Evolutionary conservation across 2,329 filamentous ascomycete genomes (phyloP).

Genomic region (Ceratocystis variospora): DNA sequence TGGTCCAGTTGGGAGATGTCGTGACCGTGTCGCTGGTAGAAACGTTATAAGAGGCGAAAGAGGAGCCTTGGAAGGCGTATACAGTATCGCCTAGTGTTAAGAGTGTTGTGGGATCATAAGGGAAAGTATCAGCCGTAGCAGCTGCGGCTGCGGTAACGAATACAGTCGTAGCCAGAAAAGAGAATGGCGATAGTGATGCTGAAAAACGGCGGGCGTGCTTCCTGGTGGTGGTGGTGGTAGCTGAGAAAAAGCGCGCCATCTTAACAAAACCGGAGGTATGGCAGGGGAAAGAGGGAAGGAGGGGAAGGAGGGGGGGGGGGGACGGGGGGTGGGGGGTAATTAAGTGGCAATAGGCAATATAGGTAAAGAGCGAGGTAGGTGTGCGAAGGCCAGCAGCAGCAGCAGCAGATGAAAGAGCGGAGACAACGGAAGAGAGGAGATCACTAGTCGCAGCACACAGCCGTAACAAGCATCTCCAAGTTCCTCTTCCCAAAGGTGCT

Average conservation of each 20-base stretch:
- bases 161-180: neutral
- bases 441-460: slow-evolving; percentile 5
- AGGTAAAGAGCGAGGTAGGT: neutral
- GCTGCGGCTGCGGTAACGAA: slow-evolving; percentile 6
- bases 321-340: neutral
- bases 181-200: neutral
- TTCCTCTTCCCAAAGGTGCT: neutral
- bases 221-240: neutral
- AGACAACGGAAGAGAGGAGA: neutral
- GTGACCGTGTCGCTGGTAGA: slow-evolving; percentile 38
- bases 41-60: slow-evolving; percentile 45
- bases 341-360: neutral
- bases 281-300: neutral
- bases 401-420: neutral
- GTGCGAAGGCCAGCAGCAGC: neutral
- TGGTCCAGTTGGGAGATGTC: slow-evolving; percentile 34
- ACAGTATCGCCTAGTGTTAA: slow-evolving; percentile 32
- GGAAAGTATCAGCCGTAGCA: slow-evolving; percentile 8
- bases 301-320: neutral
- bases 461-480: slow-evolving; percentile 7
- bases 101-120: slow-evolving; percentile 16
- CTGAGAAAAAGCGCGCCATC: slow-evolving; percentile 5
- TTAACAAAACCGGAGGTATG: neutral
- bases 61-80: slow-evolving; percentile 46
- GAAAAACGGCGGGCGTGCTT: neutral